Percentiles rank a stretch among this genome's conserved stretches.
These are phyloP conservation scores for Tylopilus sp. DNA, from an alignment of 768 basidiomycete genomes.

Conservation along the genomic window DNA sequence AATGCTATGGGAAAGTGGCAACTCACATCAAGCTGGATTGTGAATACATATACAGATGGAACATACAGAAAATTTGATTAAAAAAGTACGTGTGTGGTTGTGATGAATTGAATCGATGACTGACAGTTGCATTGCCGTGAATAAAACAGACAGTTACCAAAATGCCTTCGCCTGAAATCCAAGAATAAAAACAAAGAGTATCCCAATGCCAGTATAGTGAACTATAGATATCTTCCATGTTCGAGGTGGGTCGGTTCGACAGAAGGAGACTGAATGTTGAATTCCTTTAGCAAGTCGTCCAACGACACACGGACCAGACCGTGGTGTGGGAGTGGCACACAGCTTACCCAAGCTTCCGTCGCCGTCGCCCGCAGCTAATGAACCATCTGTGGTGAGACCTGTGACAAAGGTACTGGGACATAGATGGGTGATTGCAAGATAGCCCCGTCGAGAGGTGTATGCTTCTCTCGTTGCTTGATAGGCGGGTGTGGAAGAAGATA, in stretches of 20 bases:
- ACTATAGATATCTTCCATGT: constrained; percentile 9
- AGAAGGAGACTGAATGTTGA: neutral
- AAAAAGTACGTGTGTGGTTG: neutral
- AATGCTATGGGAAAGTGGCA: no score
- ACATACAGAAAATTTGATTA: neutral
- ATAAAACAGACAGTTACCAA: neutral
- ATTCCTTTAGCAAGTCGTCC: constrained; percentile 4
- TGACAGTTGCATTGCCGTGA: no score
- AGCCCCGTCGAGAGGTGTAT: neutral
- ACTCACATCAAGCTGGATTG: constrained; percentile 6
- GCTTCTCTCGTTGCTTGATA: constrained; percentile 7
- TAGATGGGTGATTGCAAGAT: constrained; percentile 40
- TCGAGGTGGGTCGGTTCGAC: constrained; percentile 24
- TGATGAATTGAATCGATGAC: no score
- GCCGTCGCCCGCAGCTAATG: constrained; percentile 49
- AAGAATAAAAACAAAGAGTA: neutral
- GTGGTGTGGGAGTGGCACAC: constrained; percentile 5
- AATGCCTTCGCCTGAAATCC: neutral
- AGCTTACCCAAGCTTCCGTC: constrained; percentile 65
- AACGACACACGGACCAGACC: neutral
- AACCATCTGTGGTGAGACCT: constrained; percentile 52
- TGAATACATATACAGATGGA: no score
- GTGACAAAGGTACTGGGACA: constrained; percentile 60
- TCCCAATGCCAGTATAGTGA: neutral
- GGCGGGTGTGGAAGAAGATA: constrained; percentile 49